Conservation (phyloP, 1,139 yeast species). For the Citeromyces hawaiiensis region DNA sequence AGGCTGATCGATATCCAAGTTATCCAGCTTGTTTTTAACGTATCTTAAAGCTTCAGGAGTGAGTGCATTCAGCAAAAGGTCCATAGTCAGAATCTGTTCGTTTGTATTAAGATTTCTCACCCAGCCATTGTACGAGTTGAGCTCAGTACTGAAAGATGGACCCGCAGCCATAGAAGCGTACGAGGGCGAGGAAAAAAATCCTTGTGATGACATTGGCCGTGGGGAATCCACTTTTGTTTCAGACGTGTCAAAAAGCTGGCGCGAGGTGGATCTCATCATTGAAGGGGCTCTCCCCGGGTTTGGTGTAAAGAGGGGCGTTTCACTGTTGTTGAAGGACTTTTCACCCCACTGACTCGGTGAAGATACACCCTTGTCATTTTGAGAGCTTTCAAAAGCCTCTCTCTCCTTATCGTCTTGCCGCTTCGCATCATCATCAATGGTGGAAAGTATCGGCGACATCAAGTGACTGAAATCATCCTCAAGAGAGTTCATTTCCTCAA, state of each 20-base stretch:
- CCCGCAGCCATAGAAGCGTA: neutral
- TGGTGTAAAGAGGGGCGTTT: neutral
- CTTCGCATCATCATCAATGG: constrained; percentile 6
- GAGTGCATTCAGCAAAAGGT: constrained; percentile 36
- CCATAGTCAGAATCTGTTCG: constrained; percentile 47
- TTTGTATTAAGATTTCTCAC: constrained; percentile 38
- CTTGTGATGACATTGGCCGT: neutral
- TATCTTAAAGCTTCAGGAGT: constrained; percentile 32
- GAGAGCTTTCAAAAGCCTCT: constrained; percentile 11
- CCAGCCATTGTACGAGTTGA: constrained; percentile 47
- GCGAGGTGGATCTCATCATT: neutral
- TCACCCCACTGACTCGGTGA: neutral
- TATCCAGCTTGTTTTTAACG: constrained; percentile 6
- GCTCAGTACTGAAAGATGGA: constrained; percentile 12
- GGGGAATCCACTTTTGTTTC: neutral
- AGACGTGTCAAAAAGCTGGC: neutral
- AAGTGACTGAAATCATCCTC: constrained; percentile 4
- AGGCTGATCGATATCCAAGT: constrained; percentile 12
- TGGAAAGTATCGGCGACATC: constrained; percentile 6
- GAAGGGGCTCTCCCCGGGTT: neutral
- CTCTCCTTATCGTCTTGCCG: constrained; percentile 13
- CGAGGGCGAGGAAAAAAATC: neutral
- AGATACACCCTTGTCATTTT: neutral
- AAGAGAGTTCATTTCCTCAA: constrained; percentile 1
- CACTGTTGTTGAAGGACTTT: neutral